These are phyloP conservation scores for Calendula officinalis DNA, from an alignment of 129 eudicot species.

Conservation along the genomic window DNA sequence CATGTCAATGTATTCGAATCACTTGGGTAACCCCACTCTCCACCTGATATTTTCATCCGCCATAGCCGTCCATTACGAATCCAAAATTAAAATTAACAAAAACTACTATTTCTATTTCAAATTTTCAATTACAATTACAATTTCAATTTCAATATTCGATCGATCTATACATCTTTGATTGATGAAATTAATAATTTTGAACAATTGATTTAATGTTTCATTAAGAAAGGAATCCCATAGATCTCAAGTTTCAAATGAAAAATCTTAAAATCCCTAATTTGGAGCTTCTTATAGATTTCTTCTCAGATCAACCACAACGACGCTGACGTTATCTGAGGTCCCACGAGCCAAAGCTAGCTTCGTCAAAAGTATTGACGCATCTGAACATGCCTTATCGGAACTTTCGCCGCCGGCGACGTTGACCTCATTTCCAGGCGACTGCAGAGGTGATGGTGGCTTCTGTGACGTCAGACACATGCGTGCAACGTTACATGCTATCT, in stretches of 20 bases:
- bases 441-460: conserved; percentile 41
- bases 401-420: conserved; percentile 46
- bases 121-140: conserved; percentile 2
- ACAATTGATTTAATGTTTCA: conserved; percentile 9
- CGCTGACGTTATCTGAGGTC: conserved; percentile 79
- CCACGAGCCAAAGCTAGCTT: conserved; percentile 77
- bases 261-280: background rate
- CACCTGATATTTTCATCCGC: background rate
- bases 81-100: too few relatives aligned
- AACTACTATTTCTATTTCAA: background rate
- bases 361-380: conserved; percentile 76
- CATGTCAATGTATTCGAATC: conserved; percentile 15
- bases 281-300: conserved; percentile 20
- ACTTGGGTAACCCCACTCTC: conserved; percentile 8
- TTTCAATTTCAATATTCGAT: background rate
- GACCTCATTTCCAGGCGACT: conserved; percentile 41
- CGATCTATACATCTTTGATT: conserved; percentile 8
- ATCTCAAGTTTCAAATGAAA: background rate
- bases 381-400: conserved; percentile 78
- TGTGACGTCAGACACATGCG: conserved; percentile 64
- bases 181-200: conserved; percentile 1
- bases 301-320: conserved; percentile 72
- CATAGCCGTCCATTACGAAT: background rate
- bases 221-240: conserved; percentile 1
- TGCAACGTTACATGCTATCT: conserved; percentile 73